Base-by-base conservation (phyloP, 768 basidiomycete species). In the Pleurotus cornucopiae region DNA sequence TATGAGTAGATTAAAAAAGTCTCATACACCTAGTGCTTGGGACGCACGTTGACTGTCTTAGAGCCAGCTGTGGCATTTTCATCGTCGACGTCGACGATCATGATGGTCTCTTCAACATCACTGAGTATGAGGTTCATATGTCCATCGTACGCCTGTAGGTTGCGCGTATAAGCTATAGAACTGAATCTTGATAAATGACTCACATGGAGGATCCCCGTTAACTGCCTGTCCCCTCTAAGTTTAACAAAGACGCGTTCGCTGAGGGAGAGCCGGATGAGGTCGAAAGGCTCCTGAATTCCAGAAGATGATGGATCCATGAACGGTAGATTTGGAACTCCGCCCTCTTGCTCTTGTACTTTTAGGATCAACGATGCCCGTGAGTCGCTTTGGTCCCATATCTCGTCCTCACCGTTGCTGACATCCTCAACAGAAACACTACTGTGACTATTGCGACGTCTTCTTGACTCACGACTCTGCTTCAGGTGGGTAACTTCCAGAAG, bases 111-210 rank as follows among this genome's bases (percentile, higher is more conserved):
- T 68, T 98, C 96, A 13, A 98, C 97, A 66, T 98, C 92, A 64
- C 92, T 94, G 63, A 99, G 79, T 60, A 99, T 97, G 64, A 99
- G 79, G 71, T 99, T 98, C 97, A 98, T 98, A 71, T 98, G 97
- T n/a, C 95, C 97, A 74, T 99, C 97, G 66, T 98, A 98, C 18
- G 97, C 97, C 97, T 99, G 65, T 11, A 62, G 58, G 60, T 45
- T 49, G 57, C 54, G 58, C 23, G 60, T 21, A 57, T 59, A 6
- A 52, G 54, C 39, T 54, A 57, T 60, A 21, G 18, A 44, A 45
- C 41, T 37, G 54, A 49, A 57, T 55, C 45, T 38, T 56, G 58
- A 55, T 37, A 41, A 46, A 40, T 57, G 47, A 69, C 90, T 47
- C 66, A 96, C 97, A 74, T 99, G 96, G 46, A 99, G 76, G 61